Percentiles rank a stretch among this genome's conserved stretches.
phyloP scores from a whole-genome alignment of 441 rosid genomes.

The Erodium trifolium region DNA sequence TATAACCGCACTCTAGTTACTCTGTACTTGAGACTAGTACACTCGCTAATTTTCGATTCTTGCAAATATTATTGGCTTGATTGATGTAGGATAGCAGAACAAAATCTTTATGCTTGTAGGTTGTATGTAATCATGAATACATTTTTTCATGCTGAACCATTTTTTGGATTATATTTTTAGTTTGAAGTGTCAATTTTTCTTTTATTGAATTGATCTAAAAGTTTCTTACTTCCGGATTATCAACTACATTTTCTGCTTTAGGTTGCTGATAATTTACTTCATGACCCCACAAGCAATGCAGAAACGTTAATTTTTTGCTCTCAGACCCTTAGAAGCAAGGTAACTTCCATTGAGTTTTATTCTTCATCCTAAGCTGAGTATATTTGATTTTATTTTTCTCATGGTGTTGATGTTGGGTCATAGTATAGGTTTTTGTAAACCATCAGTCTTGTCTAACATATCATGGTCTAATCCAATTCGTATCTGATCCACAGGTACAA shows the following conservation, averaged over 20 bases:
- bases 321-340: conserved; percentile 99
- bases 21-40: too few species aligned
- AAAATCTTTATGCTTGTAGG: background rate
- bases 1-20: too few species aligned
- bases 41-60: too few species aligned
- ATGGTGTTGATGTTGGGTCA: background rate
- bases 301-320: conserved; percentile 97
- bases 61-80: too few species aligned
- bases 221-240: conserved; percentile 4
- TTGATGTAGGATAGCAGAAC: background rate
- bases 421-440: conserved; percentile 1
- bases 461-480: background rate
- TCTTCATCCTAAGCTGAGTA: background rate
- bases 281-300: conserved; percentile 86
- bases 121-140: background rate
- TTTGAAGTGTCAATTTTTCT: background rate
- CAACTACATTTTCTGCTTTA: conserved; percentile 20
- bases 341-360: conserved; percentile 25
- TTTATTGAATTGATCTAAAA: conserved; percentile 13
- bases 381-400: background rate
- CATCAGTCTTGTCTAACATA: conserved; percentile 6
- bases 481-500: conserved; percentile 56
- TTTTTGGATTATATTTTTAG: conserved; percentile 3
- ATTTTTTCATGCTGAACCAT: background rate
- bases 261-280: conserved; percentile 99